Base-by-base conservation (phyloP, 192 early-diverging fungal species). In the Umbelopsis sp. region DNA sequence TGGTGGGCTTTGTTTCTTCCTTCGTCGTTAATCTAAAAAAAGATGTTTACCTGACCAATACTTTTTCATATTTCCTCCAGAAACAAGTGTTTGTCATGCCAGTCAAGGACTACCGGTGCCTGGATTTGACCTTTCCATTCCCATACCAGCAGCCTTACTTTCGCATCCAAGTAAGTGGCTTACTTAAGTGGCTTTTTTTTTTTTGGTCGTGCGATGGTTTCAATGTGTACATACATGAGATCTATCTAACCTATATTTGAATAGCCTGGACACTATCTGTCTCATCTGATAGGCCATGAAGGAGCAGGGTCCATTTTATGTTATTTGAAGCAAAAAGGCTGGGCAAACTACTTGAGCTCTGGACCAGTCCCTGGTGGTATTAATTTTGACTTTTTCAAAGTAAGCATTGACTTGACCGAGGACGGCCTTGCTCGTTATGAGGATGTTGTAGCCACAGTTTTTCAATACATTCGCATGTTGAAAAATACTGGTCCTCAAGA, bases 391-490 rank as follows among this genome's bases (percentile, higher is more conserved):
- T 90, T 96, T 75, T 93, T 95, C 81, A 91, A 88, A 75, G 80
- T 96, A n/a, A 74, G 79, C 1, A 75, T 95, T 6, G 89, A 88
- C 54, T 77, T 98, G 70, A 96, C 96, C 1, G 85, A 86, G 71
- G 78, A 85, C 20, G 95, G 95, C 0, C 71, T 91, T 29, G 81
- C 87, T 95, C 80, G 89, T 66, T 90, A 95, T 77, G 80, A 81
- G 50, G 66, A 79, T 69, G 90, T 98, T 6, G 83, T 97, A 31
- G 75, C 84, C 1, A 80, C 88, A 20, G 75, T 97, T 11, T 98
- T 97, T 78, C 90, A 95, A 76, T 98, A 95, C 73, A 90, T 97
- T 71, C 79, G 89, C 34, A 89, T 98, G 90, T 71, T 98, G 41
- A 85, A 84, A 56, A 53, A 78, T 11, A 74, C 75, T 24, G 92